Evolutionary conservation across 306 rosid species (phyloP).

Genomic region (Hippophae rhamnoides): DNA sequence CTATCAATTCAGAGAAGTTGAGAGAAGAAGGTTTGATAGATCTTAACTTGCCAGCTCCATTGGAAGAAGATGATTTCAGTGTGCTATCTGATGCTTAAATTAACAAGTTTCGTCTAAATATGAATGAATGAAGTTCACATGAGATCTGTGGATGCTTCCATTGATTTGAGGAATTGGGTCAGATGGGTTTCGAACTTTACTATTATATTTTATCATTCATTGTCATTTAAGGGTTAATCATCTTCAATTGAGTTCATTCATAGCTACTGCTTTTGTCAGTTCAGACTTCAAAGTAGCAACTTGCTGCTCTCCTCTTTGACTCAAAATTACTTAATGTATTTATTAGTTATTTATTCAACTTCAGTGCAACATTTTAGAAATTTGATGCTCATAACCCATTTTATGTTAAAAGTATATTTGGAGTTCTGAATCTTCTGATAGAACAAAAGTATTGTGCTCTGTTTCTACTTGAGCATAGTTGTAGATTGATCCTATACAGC

Average conservation of each 20-base stretch:
- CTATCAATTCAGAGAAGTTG: constrained; percentile 5
- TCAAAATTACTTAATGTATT: background rate
- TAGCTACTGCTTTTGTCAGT: constrained; percentile 4
- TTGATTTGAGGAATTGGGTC: constrained; percentile 19
- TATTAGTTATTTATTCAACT: too few species aligned
- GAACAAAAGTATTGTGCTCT: constrained; percentile 32
- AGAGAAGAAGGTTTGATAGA: constrained; percentile 41
- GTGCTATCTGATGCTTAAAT: constrained; percentile 50
- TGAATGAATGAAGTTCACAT: background rate
- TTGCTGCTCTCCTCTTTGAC: background rate
- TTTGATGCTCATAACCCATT: too few species aligned
- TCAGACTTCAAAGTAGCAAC: constrained; percentile 1
- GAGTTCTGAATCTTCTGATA: constrained; percentile 20
- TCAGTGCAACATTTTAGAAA: too few species aligned
- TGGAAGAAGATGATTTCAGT: constrained; percentile 51
- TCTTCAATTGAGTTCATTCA: constrained; percentile 26
- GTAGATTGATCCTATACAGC: constrained; percentile 18
- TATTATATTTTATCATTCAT: constrained; percentile 9
- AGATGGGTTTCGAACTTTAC: background rate
- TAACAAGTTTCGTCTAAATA: background rate
- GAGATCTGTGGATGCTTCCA: constrained; percentile 11
- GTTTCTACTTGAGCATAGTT: constrained; percentile 14
- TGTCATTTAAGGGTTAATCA: constrained; percentile 33
- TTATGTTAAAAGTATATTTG: constrained; percentile 2
- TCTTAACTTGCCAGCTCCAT: constrained; percentile 76